Conservation (phyloP, 805 yeast species). For the Pichia californica region DNA sequence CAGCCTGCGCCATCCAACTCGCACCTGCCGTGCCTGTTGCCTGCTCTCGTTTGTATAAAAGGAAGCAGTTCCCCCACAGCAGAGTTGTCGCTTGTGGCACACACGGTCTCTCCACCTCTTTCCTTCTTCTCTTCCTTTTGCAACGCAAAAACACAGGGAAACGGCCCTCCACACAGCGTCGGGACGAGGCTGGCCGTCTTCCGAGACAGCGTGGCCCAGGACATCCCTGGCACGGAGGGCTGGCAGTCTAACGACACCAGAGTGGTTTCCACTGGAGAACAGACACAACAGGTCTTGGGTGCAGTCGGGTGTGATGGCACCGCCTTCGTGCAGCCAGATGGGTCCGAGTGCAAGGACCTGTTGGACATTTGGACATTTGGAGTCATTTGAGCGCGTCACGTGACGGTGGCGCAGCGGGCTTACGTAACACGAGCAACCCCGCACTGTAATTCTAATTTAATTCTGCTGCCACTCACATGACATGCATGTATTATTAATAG, state of each 20-base stretch:
- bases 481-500: no score
- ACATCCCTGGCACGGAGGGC: constrained; percentile 5
- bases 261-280: no score
- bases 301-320: constrained; percentile 6
- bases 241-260: neutral
- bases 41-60: neutral
- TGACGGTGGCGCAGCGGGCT: neutral
- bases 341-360: constrained; percentile 9
- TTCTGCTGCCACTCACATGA: no score
- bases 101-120: neutral
- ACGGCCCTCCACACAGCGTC: constrained; percentile 6
- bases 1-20: neutral
- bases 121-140: neutral
- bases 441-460: no score
- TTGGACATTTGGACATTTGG: constrained; percentile 4
- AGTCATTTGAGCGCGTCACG: no score
- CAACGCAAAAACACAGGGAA: constrained; percentile 6
- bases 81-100: neutral
- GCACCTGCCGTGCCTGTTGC: neutral
- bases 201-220: constrained; percentile 3
- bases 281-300: constrained; percentile 10
- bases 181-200: constrained; percentile 5
- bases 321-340: constrained; percentile 9
- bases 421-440: no score
- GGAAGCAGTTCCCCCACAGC: neutral